These are phyloP conservation scores for Herpetomonas tarakana DNA, from an alignment of 208 protist genomes.

Conservation along the genomic window DNA sequence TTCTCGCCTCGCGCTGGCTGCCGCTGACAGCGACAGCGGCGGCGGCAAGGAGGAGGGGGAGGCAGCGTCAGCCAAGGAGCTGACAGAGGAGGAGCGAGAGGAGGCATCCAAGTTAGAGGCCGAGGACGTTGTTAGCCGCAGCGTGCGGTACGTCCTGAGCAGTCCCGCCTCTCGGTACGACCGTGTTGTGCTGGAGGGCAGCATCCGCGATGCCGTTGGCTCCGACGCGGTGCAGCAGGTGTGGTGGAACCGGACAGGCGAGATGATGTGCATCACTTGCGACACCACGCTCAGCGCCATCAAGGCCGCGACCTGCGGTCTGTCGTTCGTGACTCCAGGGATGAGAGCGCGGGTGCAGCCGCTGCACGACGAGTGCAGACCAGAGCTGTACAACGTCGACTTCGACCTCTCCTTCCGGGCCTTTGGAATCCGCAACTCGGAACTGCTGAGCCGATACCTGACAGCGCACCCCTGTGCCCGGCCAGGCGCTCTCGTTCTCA, in stretches of 20 bases:
- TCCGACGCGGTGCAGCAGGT: slow-evolving; percentile 61
- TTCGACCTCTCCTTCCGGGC: slow-evolving; percentile 88
- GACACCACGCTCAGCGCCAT: slow-evolving; percentile 68
- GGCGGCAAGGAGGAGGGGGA: slow-evolving; percentile 10
- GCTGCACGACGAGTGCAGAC: slow-evolving; percentile 78
- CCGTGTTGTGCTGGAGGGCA: slow-evolving; percentile 72
- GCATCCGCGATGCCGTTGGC: slow-evolving; percentile 59
- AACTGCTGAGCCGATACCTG: slow-evolving; percentile 78
- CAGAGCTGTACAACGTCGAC: slow-evolving; percentile 85
- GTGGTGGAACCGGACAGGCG: slow-evolving; percentile 81
- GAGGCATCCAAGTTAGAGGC: slow-evolving; percentile 24
- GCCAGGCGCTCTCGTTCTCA: slow-evolving; percentile 81
- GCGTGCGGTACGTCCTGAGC: slow-evolving; percentile 64
- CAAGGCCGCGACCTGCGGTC: slow-evolving; percentile 43
- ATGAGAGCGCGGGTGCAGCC: slow-evolving; percentile 68
- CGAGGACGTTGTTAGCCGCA: slow-evolving; percentile 68
- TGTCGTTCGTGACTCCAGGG: slow-evolving; percentile 36
- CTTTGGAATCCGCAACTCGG: slow-evolving; percentile 90
- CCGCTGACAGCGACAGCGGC: not conserved
- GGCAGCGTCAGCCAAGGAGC: slow-evolving; percentile 7
- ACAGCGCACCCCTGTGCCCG: slow-evolving; percentile 76
- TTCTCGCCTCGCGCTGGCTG: slow-evolving; percentile 5
- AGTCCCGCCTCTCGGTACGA: slow-evolving; percentile 40
- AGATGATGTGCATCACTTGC: slow-evolving; percentile 65
- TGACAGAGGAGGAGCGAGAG: slow-evolving; percentile 1